phyloP scores from a whole-genome alignment of 2,329 filamentous ascomycete genomes.

The Aspergillus sp. region DNA sequence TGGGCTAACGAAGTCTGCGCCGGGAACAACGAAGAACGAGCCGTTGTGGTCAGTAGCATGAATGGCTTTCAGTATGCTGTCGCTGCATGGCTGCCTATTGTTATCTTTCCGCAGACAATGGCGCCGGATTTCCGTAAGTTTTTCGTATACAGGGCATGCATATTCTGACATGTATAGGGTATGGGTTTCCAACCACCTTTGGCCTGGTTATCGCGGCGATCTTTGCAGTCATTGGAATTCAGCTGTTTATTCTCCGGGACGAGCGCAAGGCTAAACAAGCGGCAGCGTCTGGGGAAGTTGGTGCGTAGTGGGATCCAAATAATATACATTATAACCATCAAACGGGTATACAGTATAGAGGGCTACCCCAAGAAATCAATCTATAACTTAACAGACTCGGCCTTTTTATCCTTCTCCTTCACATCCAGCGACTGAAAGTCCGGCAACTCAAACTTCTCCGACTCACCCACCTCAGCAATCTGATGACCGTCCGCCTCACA shows the following conservation, averaged over 20 bases:
- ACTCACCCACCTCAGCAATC: no score
- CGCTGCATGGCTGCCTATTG: conserved; percentile 15
- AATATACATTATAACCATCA: no score
- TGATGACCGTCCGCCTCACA: no score
- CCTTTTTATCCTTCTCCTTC: no score
- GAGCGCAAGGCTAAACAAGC: background rate
- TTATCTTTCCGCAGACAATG: conserved; percentile 18
- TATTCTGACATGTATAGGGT: background rate
- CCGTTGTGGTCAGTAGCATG: conserved; percentile 53
- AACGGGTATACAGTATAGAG: no score
- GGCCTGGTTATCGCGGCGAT: conserved; percentile 12
- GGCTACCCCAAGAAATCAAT: no score
- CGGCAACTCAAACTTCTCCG: no score
- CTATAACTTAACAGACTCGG: no score
- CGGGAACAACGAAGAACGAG: conserved; percentile 30
- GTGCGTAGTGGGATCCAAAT: no score
- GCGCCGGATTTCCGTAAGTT: conserved; percentile 12
- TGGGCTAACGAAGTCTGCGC: conserved; percentile 24
- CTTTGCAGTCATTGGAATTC: conserved; percentile 5
- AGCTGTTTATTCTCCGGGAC: background rate
- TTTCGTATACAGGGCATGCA: no score
- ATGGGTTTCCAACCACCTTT: conserved; percentile 13
- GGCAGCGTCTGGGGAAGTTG: no score
- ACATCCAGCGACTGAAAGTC: no score
- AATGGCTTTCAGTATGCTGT: conserved; percentile 44